Evolutionary conservation across 257 asterid species (phyloP).

Genomic region (Striga asiatica): DNA sequence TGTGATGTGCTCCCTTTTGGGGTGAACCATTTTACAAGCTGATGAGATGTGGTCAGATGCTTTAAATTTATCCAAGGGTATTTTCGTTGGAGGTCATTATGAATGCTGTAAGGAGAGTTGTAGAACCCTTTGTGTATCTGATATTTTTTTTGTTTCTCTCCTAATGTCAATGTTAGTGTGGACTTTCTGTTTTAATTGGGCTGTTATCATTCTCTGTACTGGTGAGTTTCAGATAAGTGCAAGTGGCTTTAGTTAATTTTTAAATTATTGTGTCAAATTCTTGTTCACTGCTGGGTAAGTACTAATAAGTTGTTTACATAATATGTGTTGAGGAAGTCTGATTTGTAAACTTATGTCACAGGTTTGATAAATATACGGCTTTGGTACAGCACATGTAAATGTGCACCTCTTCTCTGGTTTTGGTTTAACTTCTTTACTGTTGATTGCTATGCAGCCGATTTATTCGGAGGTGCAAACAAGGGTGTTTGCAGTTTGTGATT

Average conservation of each 20-base stretch:
- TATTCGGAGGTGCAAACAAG: slow-evolving; percentile 95
- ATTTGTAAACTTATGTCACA: background rate
- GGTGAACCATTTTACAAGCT: background rate
- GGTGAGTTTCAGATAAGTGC: background rate
- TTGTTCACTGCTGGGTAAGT: background rate
- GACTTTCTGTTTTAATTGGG: background rate
- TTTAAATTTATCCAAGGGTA: background rate
- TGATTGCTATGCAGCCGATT: slow-evolving; percentile 66
- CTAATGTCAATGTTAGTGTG: background rate
- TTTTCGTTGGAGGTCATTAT: background rate
- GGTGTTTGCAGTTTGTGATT: slow-evolving; percentile 95
- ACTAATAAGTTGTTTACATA: background rate
- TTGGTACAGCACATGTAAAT: slow-evolving; percentile 6
- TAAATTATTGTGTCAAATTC: background rate
- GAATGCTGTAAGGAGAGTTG: background rate
- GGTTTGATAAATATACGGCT: background rate
- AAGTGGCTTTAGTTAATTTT: slow-evolving; percentile 3
- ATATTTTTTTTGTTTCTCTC: background rate
- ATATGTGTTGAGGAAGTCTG: background rate
- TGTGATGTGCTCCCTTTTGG: background rate
- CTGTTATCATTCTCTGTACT: background rate
- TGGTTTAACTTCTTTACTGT: slow-evolving; percentile 13
- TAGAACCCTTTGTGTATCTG: background rate
- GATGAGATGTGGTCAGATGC: slow-evolving; percentile 3
- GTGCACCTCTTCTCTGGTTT: background rate